phyloP scores from a whole-genome alignment of 1,284 basidiomycete species.

The Coniferiporia sulphurascens region DNA sequence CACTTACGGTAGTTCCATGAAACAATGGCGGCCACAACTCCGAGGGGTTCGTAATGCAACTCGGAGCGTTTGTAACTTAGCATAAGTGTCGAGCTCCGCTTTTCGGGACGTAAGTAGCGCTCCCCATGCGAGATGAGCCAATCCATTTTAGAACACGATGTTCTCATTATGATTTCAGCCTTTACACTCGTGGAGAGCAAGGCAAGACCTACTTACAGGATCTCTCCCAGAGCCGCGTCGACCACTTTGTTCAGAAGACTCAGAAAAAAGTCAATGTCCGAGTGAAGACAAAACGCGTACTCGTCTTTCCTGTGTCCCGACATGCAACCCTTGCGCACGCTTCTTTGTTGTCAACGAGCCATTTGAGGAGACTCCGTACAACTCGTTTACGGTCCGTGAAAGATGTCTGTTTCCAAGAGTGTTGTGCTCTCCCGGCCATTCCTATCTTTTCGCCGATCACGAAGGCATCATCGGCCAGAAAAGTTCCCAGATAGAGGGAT shows the following conservation, averaged over 20 bases:
- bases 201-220: slow-evolving; percentile 37
- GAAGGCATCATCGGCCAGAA: slow-evolving; percentile 59
- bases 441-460: slow-evolving; percentile 72
- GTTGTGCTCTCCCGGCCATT: slow-evolving; percentile 64
- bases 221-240: slow-evolving; percentile 87
- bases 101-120: slow-evolving; percentile 63
- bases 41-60: slow-evolving; percentile 90
- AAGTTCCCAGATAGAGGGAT: slow-evolving; percentile 68
- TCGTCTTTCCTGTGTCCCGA: slow-evolving; percentile 93
- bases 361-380: slow-evolving; percentile 80
- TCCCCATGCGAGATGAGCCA: slow-evolving; percentile 85
- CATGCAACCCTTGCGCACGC: slow-evolving; percentile 85
- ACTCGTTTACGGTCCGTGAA: slow-evolving; percentile 79
- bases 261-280: neutral
- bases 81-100: slow-evolving; percentile 68
- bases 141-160: slow-evolving; percentile 82
- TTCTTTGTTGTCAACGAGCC: slow-evolving; percentile 88
- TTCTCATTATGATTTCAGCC: slow-evolving; percentile 39
- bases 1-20: slow-evolving; percentile 89
- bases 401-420: slow-evolving; percentile 62
- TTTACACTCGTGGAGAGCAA: neutral
- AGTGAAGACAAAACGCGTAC: slow-evolving; percentile 43
- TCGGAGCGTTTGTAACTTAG: slow-evolving; percentile 82
- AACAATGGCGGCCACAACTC: slow-evolving; percentile 88
- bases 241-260: slow-evolving; percentile 48